Percentiles rank a stretch among this genome's conserved stretches.
Evolutionary conservation across 306 rosid genomes (phyloP).

Genomic region (Dalbergia oliveri): DNA sequence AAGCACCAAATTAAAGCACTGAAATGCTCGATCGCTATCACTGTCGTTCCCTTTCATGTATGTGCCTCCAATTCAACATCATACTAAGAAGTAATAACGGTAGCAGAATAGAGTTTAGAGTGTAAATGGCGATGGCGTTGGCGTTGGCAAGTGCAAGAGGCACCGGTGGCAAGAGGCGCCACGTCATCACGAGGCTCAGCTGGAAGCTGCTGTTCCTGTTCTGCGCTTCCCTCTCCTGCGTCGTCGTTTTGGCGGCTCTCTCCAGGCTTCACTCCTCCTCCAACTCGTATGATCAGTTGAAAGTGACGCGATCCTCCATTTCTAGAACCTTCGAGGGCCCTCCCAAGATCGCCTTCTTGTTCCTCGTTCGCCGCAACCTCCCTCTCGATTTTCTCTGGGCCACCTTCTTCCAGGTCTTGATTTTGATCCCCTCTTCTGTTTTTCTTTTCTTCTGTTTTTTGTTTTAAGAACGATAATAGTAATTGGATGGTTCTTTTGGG

Average conservation of each 20-base stretch:
- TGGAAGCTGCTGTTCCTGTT: constrained; percentile 66
- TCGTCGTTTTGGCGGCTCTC: constrained; percentile 59
- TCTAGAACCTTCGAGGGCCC: constrained; percentile 58
- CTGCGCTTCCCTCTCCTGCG: constrained; percentile 62
- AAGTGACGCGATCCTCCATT: constrained; percentile 47
- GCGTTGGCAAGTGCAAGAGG: constrained; percentile 55
- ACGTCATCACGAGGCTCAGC: constrained; percentile 50
- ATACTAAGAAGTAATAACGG: too few species aligned
- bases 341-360: constrained; percentile 88
- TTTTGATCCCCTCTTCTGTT: neutral
- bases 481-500: neutral
- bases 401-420: constrained; percentile 76
- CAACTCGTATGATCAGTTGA: neutral
- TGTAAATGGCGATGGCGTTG: constrained; percentile 38
- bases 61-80: neutral
- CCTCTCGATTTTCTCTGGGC: constrained; percentile 98
- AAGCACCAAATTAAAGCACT: neutral
- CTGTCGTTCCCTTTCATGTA: neutral
- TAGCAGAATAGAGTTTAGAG: neutral
- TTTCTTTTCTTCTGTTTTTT: neutral
- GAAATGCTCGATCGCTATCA: neutral
- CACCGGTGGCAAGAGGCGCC: constrained; percentile 63
- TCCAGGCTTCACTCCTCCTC: constrained; percentile 58
- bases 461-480: neutral
- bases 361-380: constrained; percentile 78